These are phyloP conservation scores for Trapa bicornis DNA, from an alignment of 345 rosid genomes.

Conservation along the genomic window DNA sequence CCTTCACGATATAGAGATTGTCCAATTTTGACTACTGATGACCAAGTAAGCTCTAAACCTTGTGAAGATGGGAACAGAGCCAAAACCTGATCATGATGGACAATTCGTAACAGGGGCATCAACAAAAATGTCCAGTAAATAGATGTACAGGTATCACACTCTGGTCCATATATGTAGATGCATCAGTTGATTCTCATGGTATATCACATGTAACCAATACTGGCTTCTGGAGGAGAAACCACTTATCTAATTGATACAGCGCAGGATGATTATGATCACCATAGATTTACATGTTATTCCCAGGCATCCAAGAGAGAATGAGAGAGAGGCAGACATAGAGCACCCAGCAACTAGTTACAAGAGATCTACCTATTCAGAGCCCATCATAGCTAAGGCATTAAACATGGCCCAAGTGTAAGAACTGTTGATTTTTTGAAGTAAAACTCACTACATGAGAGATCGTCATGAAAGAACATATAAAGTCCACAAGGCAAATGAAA, in stretches of 20 bases:
- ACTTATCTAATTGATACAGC: not conserved
- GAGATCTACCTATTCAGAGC: no score
- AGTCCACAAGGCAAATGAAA: no score
- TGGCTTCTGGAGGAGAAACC: not conserved
- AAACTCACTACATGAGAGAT: no score
- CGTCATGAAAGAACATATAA: no score
- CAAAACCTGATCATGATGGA: slow-evolving; percentile 38
- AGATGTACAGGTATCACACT: not conserved
- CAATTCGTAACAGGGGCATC: not conserved
- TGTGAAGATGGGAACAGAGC: slow-evolving; percentile 79
- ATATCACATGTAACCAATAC: not conserved
- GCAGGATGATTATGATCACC: no score
- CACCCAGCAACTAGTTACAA: no score
- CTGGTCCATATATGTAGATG: not conserved
- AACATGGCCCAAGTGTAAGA: no score
- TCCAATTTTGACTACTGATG: slow-evolving; percentile 89
- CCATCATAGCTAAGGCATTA: no score
- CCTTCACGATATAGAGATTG: slow-evolving; percentile 94
- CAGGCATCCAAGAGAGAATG: no score
- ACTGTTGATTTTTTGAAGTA: no score
- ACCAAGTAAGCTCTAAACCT: slow-evolving; percentile 75
- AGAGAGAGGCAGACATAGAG: no score
- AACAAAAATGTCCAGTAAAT: not conserved
- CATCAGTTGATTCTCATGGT: not conserved
- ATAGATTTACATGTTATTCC: no score